phyloP scores from a whole-genome alignment of 2,329 filamentous ascomycete genomes.

The Blumeriella jaapii region DNA sequence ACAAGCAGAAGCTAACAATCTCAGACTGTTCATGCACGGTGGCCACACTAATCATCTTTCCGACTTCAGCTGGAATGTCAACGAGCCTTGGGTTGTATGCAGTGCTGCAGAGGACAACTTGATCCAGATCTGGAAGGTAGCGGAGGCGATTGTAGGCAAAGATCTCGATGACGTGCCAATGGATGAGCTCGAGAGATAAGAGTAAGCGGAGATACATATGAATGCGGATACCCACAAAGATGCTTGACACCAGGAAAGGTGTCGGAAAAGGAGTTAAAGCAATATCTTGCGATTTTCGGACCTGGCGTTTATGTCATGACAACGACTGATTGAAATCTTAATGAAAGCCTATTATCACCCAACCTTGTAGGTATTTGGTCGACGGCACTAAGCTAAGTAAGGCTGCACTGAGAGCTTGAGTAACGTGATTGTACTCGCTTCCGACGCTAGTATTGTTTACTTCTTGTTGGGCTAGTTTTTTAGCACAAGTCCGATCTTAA shows the following conservation, averaged over 20 bases:
- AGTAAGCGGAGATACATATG: background rate
- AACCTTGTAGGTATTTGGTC: background rate
- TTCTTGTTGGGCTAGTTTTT: too few species aligned
- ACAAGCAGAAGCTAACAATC: constrained; percentile 3
- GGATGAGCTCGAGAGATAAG: constrained; percentile 59
- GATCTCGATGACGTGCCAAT: constrained; percentile 65
- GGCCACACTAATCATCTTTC: constrained; percentile 94
- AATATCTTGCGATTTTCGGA: background rate
- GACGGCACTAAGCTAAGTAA: background rate
- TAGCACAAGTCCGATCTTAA: too few species aligned
- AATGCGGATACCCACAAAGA: constrained; percentile 5
- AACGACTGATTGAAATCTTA: constrained; percentile 4
- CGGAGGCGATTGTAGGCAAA: constrained; percentile 68
- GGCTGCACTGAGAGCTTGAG: too few species aligned
- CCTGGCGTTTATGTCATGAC: constrained; percentile 5
- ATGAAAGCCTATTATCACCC: background rate
- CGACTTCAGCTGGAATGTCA: constrained; percentile 96
- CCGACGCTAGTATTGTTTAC: background rate
- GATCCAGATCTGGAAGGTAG: constrained; percentile 87
- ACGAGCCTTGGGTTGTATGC: constrained; percentile 93
- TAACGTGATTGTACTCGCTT: background rate
- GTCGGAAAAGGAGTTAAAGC: constrained; percentile 4
- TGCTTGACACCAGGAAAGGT: background rate
- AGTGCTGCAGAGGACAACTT: constrained; percentile 95
- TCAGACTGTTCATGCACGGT: constrained; percentile 86